Conservation (phyloP, 1,139 yeast species). For the Hyphopichia burtonii region DNA sequence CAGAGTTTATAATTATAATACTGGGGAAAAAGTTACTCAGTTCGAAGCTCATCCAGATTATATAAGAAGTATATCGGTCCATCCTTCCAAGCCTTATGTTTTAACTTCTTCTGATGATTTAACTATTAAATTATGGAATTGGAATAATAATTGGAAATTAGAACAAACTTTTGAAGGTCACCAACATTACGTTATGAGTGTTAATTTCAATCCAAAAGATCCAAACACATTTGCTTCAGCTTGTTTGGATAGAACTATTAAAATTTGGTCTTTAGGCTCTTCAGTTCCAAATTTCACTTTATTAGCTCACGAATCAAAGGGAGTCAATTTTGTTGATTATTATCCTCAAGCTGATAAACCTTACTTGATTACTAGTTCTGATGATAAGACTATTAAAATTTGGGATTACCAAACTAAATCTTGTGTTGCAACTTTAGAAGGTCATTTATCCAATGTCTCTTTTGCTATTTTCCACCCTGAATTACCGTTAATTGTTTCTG, state of each 20-base stretch:
- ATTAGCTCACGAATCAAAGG: conserved; percentile 86
- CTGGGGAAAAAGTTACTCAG: conserved; percentile 90
- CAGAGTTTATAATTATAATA: conserved; percentile 90
- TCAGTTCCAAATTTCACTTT: conserved; percentile 89
- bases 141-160: conserved; percentile 90
- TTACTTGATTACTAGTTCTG: conserved; percentile 87
- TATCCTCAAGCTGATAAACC: conserved; percentile 98
- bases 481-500: conserved; percentile 80
- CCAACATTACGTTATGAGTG: conserved; percentile 91
- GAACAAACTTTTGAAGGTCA: conserved; percentile 95
- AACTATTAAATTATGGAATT: conserved; percentile 91
- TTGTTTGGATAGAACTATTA: conserved; percentile 92
- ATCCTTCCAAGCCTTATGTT: conserved; percentile 87
- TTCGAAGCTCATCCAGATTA: conserved; percentile 99
- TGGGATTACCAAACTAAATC: conserved; percentile 99
- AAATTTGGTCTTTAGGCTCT: conserved; percentile 94
- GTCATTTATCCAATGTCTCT: conserved; percentile 91
- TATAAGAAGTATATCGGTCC: conserved; percentile 89
- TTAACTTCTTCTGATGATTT: conserved; percentile 91
- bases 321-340: conserved; percentile 94
- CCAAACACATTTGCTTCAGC: conserved; percentile 97
- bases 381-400: conserved; percentile 84
- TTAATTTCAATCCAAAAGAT: conserved; percentile 95
- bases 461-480: conserved; percentile 97
- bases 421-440: conserved; percentile 90